Percentiles rank a stretch among this genome's conserved stretches.
These are phyloP conservation scores for Moniliophthora roreri DNA, from an alignment of 1,284 basidiomycete species.

Conservation along the genomic window DNA sequence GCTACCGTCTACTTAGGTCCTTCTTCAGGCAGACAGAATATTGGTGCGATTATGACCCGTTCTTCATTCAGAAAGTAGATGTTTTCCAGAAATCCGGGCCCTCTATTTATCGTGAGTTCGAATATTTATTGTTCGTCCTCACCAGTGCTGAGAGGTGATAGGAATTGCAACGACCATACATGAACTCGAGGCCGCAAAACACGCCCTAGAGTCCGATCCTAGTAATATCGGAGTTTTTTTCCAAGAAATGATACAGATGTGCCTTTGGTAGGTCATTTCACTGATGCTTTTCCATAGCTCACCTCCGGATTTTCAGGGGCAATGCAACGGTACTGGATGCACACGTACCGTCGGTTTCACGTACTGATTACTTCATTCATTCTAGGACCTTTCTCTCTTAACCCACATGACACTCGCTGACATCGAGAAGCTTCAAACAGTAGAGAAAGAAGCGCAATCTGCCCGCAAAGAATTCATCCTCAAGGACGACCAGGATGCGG, in stretches of 20 bases:
- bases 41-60: slow-evolving; percentile 87
- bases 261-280: slow-evolving; percentile 62
- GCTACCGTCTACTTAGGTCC: slow-evolving; percentile 83
- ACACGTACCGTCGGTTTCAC: not conserved
- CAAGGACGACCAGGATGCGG: slow-evolving; percentile 76
- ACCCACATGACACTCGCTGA: slow-evolving; percentile 81
- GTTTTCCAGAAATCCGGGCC: slow-evolving; percentile 82
- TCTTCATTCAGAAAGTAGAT: slow-evolving; percentile 77
- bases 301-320: slow-evolving; percentile 48
- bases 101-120: slow-evolving; percentile 68
- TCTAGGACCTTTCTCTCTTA: slow-evolving; percentile 79
- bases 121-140: slow-evolving; percentile 14
- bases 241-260: slow-evolving; percentile 86
- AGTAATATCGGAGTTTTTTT: slow-evolving; percentile 67
- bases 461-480: slow-evolving; percentile 80
- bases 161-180: slow-evolving; percentile 72
- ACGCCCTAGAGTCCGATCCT: slow-evolving; percentile 42
- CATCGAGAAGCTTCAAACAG: slow-evolving; percentile 81
- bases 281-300: not conserved
- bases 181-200: slow-evolving; percentile 55
- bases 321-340: slow-evolving; percentile 65
- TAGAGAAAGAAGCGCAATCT: slow-evolving; percentile 75
- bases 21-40: slow-evolving; percentile 70
- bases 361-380: not conserved
- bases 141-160: slow-evolving; percentile 23